phyloP scores from a whole-genome alignment of 306 rosid species.

The Purshia tridentata region DNA sequence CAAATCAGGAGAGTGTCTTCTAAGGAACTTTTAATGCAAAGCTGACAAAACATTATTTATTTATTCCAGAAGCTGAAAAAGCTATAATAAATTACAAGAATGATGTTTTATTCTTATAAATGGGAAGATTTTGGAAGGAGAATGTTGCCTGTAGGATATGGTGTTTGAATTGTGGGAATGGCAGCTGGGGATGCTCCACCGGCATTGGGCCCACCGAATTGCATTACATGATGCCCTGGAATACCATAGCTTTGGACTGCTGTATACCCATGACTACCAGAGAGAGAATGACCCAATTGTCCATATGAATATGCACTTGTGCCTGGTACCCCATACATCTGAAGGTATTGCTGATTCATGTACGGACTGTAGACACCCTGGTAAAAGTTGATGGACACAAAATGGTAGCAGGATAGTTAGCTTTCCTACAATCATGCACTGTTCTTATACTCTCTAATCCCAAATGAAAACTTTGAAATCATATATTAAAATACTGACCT shows the following conservation, averaged over 20 bases:
- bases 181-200: constrained; percentile 18
- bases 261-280: constrained; percentile 17
- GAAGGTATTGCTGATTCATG: constrained; percentile 32
- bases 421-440: constrained; percentile 1
- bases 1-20: neutral
- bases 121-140: neutral
- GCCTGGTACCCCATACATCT: constrained; percentile 26
- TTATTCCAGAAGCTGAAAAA: too few species aligned
- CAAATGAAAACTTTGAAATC: neutral
- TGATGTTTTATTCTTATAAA: neutral
- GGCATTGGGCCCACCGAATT: constrained; percentile 18
- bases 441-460: neutral
- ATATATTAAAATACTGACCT: constrained; percentile 10
- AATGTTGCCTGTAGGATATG: constrained; percentile 26
- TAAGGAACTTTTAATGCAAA: neutral
- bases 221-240: constrained; percentile 27
- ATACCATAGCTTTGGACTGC: constrained; percentile 24
- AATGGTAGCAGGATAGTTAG: neutral
- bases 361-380: constrained; percentile 30
- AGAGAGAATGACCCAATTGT: constrained; percentile 23
- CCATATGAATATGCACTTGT: constrained; percentile 24
- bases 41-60: neutral
- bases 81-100: neutral
- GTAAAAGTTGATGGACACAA: neutral
- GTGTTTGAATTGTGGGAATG: constrained; percentile 27